A percentile compares a stretch with the other conserved stretches of the same genome.
Conservation (phyloP, 768 basidiomycete species). For the Hypholoma fasciculare region DNA sequence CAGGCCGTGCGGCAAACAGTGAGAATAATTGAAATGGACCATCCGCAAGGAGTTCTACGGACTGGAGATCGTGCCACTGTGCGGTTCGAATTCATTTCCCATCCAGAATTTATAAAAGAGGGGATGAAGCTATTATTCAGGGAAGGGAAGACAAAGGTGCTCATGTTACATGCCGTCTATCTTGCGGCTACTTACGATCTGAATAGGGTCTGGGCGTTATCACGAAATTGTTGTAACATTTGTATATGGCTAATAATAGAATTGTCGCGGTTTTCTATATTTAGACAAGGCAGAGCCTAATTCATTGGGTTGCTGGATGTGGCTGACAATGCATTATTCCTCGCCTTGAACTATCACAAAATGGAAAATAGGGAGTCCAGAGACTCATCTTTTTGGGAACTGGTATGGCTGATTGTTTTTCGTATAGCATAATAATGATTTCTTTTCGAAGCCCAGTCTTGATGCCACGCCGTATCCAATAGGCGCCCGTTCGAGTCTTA, state of each 20-base stretch:
- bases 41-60: conserved; percentile 83
- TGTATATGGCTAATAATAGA: conserved; percentile 3
- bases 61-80: conserved; percentile 96
- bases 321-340: conserved; percentile 3
- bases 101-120: conserved; percentile 89
- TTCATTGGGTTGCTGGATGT: conserved; percentile 10
- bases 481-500: conserved; percentile 29
- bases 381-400: conserved; percentile 20
- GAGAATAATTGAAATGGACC: conserved; percentile 86
- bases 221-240: conserved; percentile 56
- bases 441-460: conserved; percentile 21
- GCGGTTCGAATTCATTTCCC: conserved; percentile 92
- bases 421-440: not conserved
- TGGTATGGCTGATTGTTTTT: conserved; percentile 15
- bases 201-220: conserved; percentile 75
- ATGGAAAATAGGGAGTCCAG: conserved; percentile 12
- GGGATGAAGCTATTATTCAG: conserved; percentile 93
- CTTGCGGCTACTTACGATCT: not conserved
- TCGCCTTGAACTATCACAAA: conserved; percentile 4
- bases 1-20: conserved; percentile 92
- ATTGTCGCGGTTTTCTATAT: conserved; percentile 9
- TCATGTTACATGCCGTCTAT: not conserved
- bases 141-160: conserved; percentile 93
- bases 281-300: conserved; percentile 9
- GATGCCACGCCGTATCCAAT: conserved; percentile 33